Evolutionary conservation across 495 filamentous ascomycete genomes (phyloP).

Genomic region (Cercophora scortea): DNA sequence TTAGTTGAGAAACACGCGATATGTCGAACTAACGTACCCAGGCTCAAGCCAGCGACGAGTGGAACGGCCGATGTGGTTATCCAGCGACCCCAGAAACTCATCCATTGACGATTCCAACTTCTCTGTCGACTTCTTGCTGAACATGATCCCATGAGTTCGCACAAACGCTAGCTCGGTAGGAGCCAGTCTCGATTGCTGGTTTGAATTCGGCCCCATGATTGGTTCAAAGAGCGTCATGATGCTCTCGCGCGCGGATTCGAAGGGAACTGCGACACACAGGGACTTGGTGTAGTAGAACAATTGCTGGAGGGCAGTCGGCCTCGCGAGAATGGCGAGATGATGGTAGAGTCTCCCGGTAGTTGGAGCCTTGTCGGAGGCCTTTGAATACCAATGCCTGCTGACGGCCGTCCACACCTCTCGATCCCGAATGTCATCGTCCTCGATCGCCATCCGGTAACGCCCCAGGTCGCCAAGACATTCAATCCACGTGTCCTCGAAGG

Average conservation of each 20-base stretch:
- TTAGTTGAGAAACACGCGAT: constrained; percentile 29
- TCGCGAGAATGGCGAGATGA: constrained; percentile 73
- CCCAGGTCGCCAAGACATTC: constrained; percentile 80
- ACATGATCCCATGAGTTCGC: constrained; percentile 54
- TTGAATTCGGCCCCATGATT: constrained; percentile 36
- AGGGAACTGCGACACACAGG: constrained; percentile 46
- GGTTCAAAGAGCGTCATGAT: constrained; percentile 66
- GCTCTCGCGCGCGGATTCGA: constrained; percentile 56
- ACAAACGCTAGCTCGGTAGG: constrained; percentile 48
- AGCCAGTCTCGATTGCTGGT: constrained; percentile 4
- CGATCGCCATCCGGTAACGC: constrained; percentile 61
- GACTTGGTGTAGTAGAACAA: constrained; percentile 61
- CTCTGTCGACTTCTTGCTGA: constrained; percentile 44
- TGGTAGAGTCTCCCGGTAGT: constrained; percentile 71
- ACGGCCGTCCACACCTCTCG: constrained; percentile 74
- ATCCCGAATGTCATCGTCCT: constrained; percentile 62
- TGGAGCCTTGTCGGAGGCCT: constrained; percentile 64
- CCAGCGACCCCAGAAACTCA: constrained; percentile 47
- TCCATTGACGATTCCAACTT: constrained; percentile 38
- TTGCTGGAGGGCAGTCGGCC: constrained; percentile 66
- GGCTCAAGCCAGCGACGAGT: constrained; percentile 56
- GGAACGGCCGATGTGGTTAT: constrained; percentile 51
- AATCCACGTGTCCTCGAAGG: constrained; percentile 81
- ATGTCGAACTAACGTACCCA: constrained; percentile 29
- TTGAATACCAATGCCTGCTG: constrained; percentile 72